Evolutionary conservation across 2,329 filamentous ascomycete species (phyloP).

Genomic region (Plectosphaerella sp.): DNA sequence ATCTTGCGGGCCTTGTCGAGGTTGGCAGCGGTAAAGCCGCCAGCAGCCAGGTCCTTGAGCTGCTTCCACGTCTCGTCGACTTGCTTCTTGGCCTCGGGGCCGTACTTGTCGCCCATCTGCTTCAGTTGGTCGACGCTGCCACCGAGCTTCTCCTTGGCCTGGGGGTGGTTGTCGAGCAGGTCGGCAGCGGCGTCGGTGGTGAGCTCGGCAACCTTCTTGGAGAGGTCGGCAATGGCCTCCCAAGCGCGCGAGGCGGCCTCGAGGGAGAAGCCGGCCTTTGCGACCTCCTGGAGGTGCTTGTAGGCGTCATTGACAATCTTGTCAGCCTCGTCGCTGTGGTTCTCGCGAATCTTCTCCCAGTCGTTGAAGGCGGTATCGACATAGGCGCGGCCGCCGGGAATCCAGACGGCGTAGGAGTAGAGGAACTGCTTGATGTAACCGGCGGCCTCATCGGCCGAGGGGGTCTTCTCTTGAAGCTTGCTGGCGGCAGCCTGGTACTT

Average conservation of each 20-base stretch:
- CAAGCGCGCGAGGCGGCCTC: conserved; percentile 58
- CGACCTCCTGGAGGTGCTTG: conserved; percentile 57
- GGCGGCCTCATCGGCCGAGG: conserved; percentile 63
- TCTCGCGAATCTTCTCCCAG: conserved; percentile 61
- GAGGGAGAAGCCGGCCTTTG: conserved; percentile 55
- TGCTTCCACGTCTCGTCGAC: conserved; percentile 68
- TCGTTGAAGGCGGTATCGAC: conserved; percentile 68
- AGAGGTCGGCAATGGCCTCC: conserved; percentile 58
- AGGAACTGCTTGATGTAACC: conserved; percentile 61
- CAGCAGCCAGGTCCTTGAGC: conserved; percentile 58
- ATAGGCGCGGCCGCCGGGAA: conserved; percentile 66
- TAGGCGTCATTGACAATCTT: conserved; percentile 64
- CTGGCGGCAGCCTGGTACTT: conserved; percentile 57
- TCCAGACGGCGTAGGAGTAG: conserved; percentile 65
- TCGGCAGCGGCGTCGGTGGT: conserved; percentile 59
- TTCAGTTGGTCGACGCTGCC: conserved; percentile 65
- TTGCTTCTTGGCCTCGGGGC: conserved; percentile 73
- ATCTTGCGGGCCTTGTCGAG: conserved; percentile 55
- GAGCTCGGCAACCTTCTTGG: conserved; percentile 55
- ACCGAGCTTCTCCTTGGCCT: conserved; percentile 68
- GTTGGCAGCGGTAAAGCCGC: conserved; percentile 51
- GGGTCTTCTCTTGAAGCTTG: conserved; percentile 57
- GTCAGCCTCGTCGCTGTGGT: conserved; percentile 67
- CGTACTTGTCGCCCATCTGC: conserved; percentile 63
- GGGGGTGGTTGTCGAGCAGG: conserved; percentile 68